Conservation (phyloP, 768 basidiomycete species). For the Leccinum subgranulosum region DNA sequence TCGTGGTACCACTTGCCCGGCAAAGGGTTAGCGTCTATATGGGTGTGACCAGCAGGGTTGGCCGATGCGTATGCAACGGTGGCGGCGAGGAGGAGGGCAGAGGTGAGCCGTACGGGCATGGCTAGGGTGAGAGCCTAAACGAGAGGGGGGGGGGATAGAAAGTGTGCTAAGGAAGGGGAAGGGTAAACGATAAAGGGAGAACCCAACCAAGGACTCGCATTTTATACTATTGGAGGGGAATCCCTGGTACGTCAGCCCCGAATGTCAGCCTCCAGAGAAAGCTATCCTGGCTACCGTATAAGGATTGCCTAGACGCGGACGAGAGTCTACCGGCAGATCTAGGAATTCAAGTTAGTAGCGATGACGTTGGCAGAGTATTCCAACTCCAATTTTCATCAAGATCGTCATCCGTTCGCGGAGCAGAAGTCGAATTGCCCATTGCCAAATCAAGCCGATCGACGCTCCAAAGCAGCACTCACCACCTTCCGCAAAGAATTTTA, state of each 20-base stretch:
- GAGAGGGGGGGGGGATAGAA: constrained; percentile 34
- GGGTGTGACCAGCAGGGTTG: constrained; percentile 16
- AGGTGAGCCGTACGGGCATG: constrained; percentile 25
- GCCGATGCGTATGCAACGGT: constrained; percentile 19
- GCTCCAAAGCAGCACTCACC: constrained; percentile 15
- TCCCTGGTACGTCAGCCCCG: constrained; percentile 25
- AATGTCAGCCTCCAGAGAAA: constrained; percentile 14
- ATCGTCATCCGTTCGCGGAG: not conserved
- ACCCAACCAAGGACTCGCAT: constrained; percentile 4
- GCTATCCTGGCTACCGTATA: constrained; percentile 18
- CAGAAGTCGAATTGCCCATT: not conserved
- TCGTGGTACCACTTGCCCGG: constrained; percentile 58
- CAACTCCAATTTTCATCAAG: not conserved
- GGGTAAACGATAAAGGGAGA: constrained; percentile 6
- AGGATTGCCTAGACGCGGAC: constrained; percentile 5
- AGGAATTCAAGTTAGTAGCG: constrained; percentile 10
- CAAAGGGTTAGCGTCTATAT: constrained; percentile 18
- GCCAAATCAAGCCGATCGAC: constrained; percentile 22
- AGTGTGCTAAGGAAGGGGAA: constrained; percentile 11
- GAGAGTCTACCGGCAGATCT: not conserved
- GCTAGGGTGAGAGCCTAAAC: constrained; percentile 33
- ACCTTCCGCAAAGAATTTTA: not conserved
- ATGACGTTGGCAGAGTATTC: not conserved
- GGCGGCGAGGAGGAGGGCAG: constrained; percentile 26
- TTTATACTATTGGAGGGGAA: constrained; percentile 24